phyloP scores from a whole-genome alignment of 805 yeast genomes.

The Candida namnaoensis region DNA sequence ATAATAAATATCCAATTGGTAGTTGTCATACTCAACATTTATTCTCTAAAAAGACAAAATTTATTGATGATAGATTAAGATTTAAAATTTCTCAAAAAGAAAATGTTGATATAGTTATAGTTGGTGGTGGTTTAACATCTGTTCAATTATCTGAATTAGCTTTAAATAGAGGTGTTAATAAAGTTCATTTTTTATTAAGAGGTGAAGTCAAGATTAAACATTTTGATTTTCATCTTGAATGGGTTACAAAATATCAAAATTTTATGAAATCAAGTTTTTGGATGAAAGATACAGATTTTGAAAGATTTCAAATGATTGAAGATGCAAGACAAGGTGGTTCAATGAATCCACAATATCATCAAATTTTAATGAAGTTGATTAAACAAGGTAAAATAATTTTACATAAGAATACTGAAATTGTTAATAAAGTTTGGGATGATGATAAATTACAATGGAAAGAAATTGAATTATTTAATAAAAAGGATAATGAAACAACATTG shows the following conservation, averaged over 20 bases:
- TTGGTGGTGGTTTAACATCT: conserved; percentile 38
- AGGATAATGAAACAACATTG: conserved; percentile 2
- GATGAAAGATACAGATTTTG: conserved; percentile 33
- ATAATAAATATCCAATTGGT: conserved; percentile 2
- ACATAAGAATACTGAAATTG: conserved; percentile 20
- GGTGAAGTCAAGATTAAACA: conserved; percentile 33
- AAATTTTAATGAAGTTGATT: conserved; percentile 21
- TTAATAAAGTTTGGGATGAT: conserved; percentile 18
- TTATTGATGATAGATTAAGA: conserved; percentile 1
- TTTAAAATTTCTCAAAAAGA: neutral
- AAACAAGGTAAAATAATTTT: conserved; percentile 23
- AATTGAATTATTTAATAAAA: conserved; percentile 1
- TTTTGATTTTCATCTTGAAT: conserved; percentile 38
- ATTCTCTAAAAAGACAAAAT: conserved; percentile 1
- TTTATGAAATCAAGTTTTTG: conserved; percentile 34
- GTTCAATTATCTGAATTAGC: conserved; percentile 36
- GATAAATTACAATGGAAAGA: conserved; percentile 19
- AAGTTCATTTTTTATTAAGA: conserved; percentile 26
- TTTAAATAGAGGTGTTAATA: conserved; percentile 19
- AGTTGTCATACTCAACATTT: conserved; percentile 8
- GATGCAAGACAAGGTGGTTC: conserved; percentile 38
- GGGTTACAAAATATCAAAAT: conserved; percentile 41
- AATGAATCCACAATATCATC: conserved; percentile 34
- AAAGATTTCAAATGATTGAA: conserved; percentile 28
- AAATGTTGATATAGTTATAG: conserved; percentile 18